phyloP scores from a whole-genome alignment of 768 basidiomycete species.

The Boletus coccyginus region DNA sequence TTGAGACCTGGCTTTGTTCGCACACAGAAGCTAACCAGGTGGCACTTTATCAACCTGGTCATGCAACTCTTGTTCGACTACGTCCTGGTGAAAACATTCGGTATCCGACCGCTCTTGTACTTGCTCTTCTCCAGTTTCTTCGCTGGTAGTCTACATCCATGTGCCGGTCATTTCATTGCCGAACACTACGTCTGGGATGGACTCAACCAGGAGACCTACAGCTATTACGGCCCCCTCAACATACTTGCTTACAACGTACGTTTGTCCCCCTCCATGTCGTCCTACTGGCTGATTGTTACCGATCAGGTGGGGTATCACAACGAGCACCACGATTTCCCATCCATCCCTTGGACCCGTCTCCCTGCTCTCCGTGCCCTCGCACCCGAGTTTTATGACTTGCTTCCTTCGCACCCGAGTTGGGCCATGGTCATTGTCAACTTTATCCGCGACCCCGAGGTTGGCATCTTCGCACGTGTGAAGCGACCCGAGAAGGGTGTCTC shows the following conservation, averaged over 20 bases:
- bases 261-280: slow-evolving; percentile 6
- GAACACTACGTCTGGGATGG: slow-evolving; percentile 96
- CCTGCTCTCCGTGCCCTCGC: slow-evolving; percentile 80
- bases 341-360: slow-evolving; percentile 91
- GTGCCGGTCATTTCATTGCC: slow-evolving; percentile 96
- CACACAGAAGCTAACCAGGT: slow-evolving; percentile 71
- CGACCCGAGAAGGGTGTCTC: slow-evolving; percentile 45
- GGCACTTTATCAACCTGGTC: slow-evolving; percentile 81
- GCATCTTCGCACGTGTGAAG: slow-evolving; percentile 87
- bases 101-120: slow-evolving; percentile 63
- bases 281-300: not conserved
- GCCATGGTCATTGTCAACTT: slow-evolving; percentile 94
- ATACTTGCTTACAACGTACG: slow-evolving; percentile 88
- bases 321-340: slow-evolving; percentile 99
- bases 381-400: slow-evolving; percentile 86
- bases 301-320: slow-evolving; percentile 94
- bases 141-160: slow-evolving; percentile 93
- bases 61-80: slow-evolving; percentile 72
- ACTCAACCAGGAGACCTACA: slow-evolving; percentile 92
- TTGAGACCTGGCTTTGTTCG: slow-evolving; percentile 93
- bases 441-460: slow-evolving; percentile 85
- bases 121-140: slow-evolving; percentile 90
- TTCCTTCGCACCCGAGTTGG: slow-evolving; percentile 91
- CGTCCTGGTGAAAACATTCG: slow-evolving; percentile 51
- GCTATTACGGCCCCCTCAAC: slow-evolving; percentile 93